Base-by-base conservation (phyloP, 73 alveolate species). In the Stentor roeselii region DNA sequence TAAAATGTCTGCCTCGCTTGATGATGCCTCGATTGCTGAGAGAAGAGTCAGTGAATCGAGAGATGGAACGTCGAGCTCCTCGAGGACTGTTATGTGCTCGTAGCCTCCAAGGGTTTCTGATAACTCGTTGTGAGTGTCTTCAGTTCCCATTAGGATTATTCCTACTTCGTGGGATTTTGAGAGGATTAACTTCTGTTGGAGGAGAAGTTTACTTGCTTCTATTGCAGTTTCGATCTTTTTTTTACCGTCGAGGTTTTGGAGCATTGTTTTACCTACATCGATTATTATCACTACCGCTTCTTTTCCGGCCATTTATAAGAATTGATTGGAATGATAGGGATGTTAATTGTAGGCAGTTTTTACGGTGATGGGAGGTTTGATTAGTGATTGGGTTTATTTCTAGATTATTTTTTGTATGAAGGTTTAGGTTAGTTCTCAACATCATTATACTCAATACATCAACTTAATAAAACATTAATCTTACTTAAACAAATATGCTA, bases 1-100 rank as follows among this genome's bases (percentile, higher is more conserved):
- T 74, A 97, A 85, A 39, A 96, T 88, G 85, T 97, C 99, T 11
- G 99, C 99, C 36, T 84, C 84, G n/a, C 83, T 91, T 35, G 84
- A 85, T 59, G 93, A 35, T 3, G 90, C 82, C 32, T 60, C 84
- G 14, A 86, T 59, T 21, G 80, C 35, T 35, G 83, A 86, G 27
- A 92, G 35, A 11, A 60, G 15, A 2, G 87, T n/a, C 59, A 91
- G 75, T 0, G 92, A 78, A 14, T 85, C 93, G 2, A 89, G 82
- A 74, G 90, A 77, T 6, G 93, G 86, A 21, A 60, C 83, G 39
- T 86, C 95, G 31, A 93, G 76, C n/a, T 88, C 82, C 42, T 86
- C 77, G 59, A 83, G 75, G 40, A 89, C 86, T 2, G 90, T 42
- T 27, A 94, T 92, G 82, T 93, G 92, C 60, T 86, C 88, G 60